These are phyloP conservation scores for Spinacia oleracea DNA, from an alignment of 179 eudicot species.

Conservation along the genomic window DNA sequence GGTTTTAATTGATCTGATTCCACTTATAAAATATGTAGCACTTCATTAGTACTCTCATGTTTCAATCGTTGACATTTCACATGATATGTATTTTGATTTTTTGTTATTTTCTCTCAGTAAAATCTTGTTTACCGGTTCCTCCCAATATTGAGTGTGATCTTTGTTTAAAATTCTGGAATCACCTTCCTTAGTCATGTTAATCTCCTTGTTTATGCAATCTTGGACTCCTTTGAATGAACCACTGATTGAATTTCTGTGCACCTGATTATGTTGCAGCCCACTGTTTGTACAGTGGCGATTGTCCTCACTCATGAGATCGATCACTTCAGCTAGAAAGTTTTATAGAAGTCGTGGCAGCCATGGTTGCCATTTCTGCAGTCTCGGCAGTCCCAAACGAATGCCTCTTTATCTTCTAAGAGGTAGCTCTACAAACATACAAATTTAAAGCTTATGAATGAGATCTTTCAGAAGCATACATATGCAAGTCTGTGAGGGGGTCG, in stretches of 20 bases:
- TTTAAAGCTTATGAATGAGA: not conserved
- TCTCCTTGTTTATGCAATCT: slow-evolving; percentile 31
- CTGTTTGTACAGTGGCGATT: slow-evolving; percentile 22
- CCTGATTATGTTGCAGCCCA: slow-evolving; percentile 29
- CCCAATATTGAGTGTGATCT: slow-evolving; percentile 9
- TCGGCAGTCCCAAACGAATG: slow-evolving; percentile 42
- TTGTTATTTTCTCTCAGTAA: slow-evolving; percentile 15
- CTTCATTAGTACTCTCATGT: too few relatives aligned
- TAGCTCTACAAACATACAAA: slow-evolving; percentile 41
- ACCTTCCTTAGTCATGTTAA: slow-evolving; percentile 24
- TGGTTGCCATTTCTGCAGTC: slow-evolving; percentile 63
- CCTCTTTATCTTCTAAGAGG: slow-evolving; percentile 28
- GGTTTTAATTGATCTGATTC: too few relatives aligned
- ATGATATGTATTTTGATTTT: too few relatives aligned
- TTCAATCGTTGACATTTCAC: too few relatives aligned
- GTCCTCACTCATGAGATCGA: slow-evolving; percentile 29
- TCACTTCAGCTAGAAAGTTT: slow-evolving; percentile 56
- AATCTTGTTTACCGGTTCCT: slow-evolving; percentile 8
- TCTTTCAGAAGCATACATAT: not conserved
- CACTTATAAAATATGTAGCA: too few relatives aligned
- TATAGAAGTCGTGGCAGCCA: slow-evolving; percentile 95
- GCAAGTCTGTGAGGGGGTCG: too few relatives aligned
- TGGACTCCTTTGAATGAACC: slow-evolving; percentile 35
- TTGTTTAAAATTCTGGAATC: slow-evolving; percentile 21
- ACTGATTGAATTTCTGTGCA: slow-evolving; percentile 27